A percentile compares a stretch with the other conserved stretches of the same genome.
Conservation (phyloP, 306 rosid genomes). For the Lotus japonicus region DNA sequence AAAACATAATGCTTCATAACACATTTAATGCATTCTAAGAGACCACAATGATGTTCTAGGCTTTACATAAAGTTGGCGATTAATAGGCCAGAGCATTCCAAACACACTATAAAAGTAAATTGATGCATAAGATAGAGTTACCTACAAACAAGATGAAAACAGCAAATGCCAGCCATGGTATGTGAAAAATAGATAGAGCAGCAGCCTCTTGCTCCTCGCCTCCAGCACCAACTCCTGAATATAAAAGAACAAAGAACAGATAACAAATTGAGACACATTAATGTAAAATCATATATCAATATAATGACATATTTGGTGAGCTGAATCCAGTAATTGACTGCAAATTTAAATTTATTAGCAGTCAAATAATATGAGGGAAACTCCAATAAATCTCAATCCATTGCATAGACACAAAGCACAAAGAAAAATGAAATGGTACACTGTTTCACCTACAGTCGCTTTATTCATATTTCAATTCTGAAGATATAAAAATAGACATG, state of each 20-base stretch:
- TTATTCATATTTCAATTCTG: neutral
- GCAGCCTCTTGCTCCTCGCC: conserved; percentile 90
- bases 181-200: conserved; percentile 63
- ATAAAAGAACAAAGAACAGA: conserved; percentile 12
- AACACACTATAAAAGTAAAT: conserved; percentile 24
- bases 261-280: neutral
- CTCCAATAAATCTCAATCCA: neutral
- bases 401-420: neutral
- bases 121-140: conserved; percentile 53
- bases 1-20: neutral
- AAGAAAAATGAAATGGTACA: neutral
- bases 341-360: neutral
- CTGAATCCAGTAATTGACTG: neutral
- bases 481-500: neutral
- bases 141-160: conserved; percentile 97
- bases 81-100: neutral
- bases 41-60: neutral
- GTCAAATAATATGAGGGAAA: neutral
- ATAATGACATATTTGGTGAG: neutral
- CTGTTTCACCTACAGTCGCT: neutral
- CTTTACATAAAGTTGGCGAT: neutral
- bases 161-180: conserved; percentile 79
- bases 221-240: conserved; percentile 96
- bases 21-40: conserved; percentile 6
- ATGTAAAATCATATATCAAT: conserved; percentile 4